Base-by-base conservation (phyloP, 2,329 filamentous ascomycete genomes). In the Dryadomyces sulphureus region DNA sequence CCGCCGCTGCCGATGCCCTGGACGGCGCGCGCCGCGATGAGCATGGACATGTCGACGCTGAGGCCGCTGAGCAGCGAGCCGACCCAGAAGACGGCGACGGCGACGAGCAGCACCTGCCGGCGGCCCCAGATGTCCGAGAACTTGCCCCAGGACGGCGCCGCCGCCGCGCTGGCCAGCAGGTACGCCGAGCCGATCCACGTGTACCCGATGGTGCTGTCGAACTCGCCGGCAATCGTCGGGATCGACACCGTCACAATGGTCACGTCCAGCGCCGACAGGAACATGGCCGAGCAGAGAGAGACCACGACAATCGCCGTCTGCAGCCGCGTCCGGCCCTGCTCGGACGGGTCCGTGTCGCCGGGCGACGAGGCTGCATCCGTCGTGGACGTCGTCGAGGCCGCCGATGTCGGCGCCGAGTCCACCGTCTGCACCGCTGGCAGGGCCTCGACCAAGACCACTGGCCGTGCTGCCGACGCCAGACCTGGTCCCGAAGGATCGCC, bases 171-270 rank as follows among this genome's bases (percentile, higher is more conserved):
- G 16, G 78, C 79, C 11, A 89, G 72, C 4, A 87, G 66, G 59
- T 83, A 89, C 0, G 83, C 76, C 24, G 73, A 78, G 1, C 83
- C 84, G 49, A 90, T 82, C 85, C 84, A 89, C 14, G 79, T 77
- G 61, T 87, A 89, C 7, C 80, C 81, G 1, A 75, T 66, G 16
- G 72, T 75, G 25, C 75, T 80, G 41, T 73, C 56, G 34, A 86
- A 70, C 24, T 81, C 66, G 2, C 60, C 58, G 2, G 72, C 65
- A 42, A 82, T 81, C 8, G 73, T 73, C 0, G 78, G 78, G 7
- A 81, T 66, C 1, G 77, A 73, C 0, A 78, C 77, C 1, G 77
- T 70, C 25, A 80, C 65, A 53, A 79, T 78, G 16, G 75, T 78
- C 4, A 70, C 57, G 55, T 72, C 73, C 53, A 72, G 63, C 0